phyloP scores from a whole-genome alignment of 1,284 basidiomycete species.

The Cutaneotrichosporon dermatis region DNA sequence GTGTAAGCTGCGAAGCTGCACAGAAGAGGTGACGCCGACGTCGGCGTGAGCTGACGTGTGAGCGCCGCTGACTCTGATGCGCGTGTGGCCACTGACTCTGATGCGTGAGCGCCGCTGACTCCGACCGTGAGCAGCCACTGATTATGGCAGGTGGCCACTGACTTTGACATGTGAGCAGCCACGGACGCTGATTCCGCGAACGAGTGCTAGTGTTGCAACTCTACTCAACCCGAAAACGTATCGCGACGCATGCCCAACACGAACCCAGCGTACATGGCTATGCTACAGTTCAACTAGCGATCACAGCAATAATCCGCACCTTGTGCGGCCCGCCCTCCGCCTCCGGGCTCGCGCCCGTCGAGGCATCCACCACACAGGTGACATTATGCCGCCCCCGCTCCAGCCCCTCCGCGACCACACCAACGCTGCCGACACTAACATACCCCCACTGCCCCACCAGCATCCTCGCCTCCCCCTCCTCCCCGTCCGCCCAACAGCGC shows the following conservation, averaged over 20 bases:
- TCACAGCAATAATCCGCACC: neutral
- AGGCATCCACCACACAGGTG: conserved; percentile 5
- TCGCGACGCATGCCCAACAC: neutral
- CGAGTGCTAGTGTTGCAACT: no score
- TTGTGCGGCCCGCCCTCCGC: neutral
- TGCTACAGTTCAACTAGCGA: neutral
- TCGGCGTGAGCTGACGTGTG: no score
- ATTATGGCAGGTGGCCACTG: no score
- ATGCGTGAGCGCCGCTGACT: no score
- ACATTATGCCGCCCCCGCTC: conserved; percentile 4
- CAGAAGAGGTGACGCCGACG: no score
- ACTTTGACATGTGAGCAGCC: no score
- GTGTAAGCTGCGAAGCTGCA: no score
- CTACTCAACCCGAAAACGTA: no score
- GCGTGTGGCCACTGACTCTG: no score
- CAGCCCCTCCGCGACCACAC: neutral
- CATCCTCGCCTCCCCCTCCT: neutral
- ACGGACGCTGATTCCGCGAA: no score
- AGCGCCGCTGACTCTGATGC: no score
- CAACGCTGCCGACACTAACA: neutral
- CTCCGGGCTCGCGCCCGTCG: conserved; percentile 1
- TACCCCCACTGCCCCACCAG: conserved; percentile 1
- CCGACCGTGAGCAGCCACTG: no score
- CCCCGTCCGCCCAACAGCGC: conserved; percentile 14
- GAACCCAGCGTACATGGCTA: neutral